A percentile compares a stretch with the other conserved stretches of the same genome.
phyloP scores from a whole-genome alignment of 2,329 filamentous ascomycete genomes.

The Fusarium pseudocircinatum region DNA sequence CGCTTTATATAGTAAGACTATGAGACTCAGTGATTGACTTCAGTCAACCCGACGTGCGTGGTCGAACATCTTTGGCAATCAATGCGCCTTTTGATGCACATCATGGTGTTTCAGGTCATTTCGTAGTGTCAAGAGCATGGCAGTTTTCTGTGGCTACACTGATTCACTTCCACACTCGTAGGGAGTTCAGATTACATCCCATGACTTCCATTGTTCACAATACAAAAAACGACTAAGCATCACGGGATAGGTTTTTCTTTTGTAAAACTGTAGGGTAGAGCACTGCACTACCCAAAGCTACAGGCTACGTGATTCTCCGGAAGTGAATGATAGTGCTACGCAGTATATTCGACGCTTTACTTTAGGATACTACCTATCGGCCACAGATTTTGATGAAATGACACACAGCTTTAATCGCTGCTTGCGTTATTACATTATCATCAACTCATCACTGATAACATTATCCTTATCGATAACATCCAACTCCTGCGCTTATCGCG shows the following conservation, averaged over 20 bases:
- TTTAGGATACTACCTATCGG: accelerated
- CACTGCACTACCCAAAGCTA: background rate
- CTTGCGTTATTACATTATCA: background rate
- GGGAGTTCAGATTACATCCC: background rate
- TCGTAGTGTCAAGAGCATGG: no score
- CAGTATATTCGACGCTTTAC: no score
- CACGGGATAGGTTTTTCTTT: background rate
- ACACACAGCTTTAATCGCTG: accelerated
- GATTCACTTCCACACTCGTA: background rate
- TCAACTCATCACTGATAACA: background rate
- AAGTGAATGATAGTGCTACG: background rate
- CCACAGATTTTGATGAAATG: accelerated
- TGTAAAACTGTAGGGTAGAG: background rate
- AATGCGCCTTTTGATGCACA: no score
- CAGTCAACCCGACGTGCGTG: accelerated
- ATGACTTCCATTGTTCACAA: no score
- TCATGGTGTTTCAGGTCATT: no score
- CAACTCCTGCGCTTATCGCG: background rate
- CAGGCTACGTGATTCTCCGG: background rate
- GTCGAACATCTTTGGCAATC: accelerated
- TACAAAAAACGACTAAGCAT: background rate
- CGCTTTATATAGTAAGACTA: background rate
- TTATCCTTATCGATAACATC: background rate
- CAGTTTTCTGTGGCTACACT: accelerated
- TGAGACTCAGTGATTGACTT: background rate